Evolutionary conservation across 208 protist species (phyloP), one percentile per base, ranked within the genome.

Genomic region (Histomonas meleagridis): DNA sequence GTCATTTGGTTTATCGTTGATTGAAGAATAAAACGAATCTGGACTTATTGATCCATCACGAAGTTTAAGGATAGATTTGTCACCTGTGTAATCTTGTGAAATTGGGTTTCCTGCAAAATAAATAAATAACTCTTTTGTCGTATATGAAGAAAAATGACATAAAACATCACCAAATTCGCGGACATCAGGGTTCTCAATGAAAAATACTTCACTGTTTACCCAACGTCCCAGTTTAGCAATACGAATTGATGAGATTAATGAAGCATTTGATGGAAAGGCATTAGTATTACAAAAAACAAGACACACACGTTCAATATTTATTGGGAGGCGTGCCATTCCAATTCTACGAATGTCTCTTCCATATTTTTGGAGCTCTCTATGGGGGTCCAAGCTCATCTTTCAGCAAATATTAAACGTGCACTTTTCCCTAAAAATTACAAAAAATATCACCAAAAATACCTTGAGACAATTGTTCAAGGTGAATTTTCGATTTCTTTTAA

Each of bases 41-140:
- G 76, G 76, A 38, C 76, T 46, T n/a, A 86, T 28, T 38, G 76
- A 55, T 21, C 76, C 76, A 16, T 86, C 46, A 32, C 10, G 38
- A 55, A 43, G 18, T 28, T 86, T 86, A 4, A 86, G 18, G 5
- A 86, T 21, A 12, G 76, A 16, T 4, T 32, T 32, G 0, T 28
- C 76, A 38, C 55, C 76, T 26, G 55, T 86, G n/a, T 16, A 55
- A 16, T 86, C 76, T 28, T 86, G 76, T 26, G 76, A 86, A 32
- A 86, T 86, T 55, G 76, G 76, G 28, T 86, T 86, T 48, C 76
- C 76, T n/a, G 76, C 43, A 28, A 43, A 86, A 46, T 86, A 86
- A 86, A 86, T 86, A 38, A 55, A 86, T 0, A 46, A 40, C 21
- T 57, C 51, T 16, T 86, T 86, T 12, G 16, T 26, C 10, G 46